phyloP scores from a whole-genome alignment of 1,284 basidiomycete species.

The Rhodotorula sp. region DNA sequence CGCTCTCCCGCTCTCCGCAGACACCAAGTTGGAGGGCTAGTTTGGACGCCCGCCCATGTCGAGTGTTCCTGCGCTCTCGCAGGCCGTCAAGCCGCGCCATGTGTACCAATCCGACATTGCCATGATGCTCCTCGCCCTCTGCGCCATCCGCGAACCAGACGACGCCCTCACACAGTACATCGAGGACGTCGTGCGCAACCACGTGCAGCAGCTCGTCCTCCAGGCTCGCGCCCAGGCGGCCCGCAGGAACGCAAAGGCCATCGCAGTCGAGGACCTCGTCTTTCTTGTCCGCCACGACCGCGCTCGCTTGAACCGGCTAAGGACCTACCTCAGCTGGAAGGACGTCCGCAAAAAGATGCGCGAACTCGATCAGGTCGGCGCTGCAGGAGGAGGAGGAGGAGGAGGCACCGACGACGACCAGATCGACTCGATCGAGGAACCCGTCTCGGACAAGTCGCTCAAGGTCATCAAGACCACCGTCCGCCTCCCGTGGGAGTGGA shows the following conservation, averaged over 20 bases:
- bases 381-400: too few relatives aligned
- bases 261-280: conserved; percentile 91
- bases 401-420: conserved; percentile 41
- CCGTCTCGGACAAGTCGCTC: conserved; percentile 55
- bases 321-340: conserved; percentile 97
- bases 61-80: not conserved
- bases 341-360: conserved; percentile 72
- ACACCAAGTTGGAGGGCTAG: too few relatives aligned
- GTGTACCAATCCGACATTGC: conserved; percentile 29
- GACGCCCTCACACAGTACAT: conserved; percentile 85
- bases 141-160: conserved; percentile 86
- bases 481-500: conserved; percentile 94
- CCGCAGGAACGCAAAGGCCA: conserved; percentile 75
- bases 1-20: not conserved
- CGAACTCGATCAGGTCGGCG: conserved; percentile 46
- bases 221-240: conserved; percentile 82
- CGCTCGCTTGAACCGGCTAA: conserved; percentile 86
- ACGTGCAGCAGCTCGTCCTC: conserved; percentile 86
- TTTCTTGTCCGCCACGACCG: conserved; percentile 94
- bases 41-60: not conserved
- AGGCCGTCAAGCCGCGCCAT: not conserved
- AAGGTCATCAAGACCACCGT: conserved; percentile 71
- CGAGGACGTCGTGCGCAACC: conserved; percentile 91
- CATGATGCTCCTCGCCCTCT: conserved; percentile 85
- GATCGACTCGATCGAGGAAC: conserved; percentile 58